These are phyloP conservation scores for Rhodotorula paludigena DNA, from an alignment of 768 basidiomycete species.

Conservation along the genomic window DNA sequence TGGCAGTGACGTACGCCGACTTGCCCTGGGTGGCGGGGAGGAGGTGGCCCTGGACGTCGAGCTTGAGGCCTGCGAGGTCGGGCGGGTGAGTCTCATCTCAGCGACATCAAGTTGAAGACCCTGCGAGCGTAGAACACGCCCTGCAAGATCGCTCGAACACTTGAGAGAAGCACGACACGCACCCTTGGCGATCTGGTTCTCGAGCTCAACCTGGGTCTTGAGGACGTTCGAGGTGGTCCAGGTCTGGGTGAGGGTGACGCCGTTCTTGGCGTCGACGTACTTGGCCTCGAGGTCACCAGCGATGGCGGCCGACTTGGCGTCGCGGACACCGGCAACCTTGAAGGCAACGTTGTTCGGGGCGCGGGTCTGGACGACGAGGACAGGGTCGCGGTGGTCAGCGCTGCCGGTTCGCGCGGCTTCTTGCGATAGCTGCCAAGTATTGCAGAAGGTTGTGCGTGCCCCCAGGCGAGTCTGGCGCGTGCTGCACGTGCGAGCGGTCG, in stretches of 20 bases:
- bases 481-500: neutral
- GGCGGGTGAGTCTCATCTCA: neutral
- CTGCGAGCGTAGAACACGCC: too few relatives aligned
- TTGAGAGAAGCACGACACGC: constrained; percentile 1
- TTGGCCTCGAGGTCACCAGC: constrained; percentile 91
- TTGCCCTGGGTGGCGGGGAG: constrained; percentile 80
- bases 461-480: constrained; percentile 45
- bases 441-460: neutral
- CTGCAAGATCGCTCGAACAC: too few relatives aligned
- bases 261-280: constrained; percentile 82
- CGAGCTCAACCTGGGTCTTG: constrained; percentile 84
- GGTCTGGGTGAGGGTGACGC: constrained; percentile 85
- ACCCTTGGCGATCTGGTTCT: constrained; percentile 91
- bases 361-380: constrained; percentile 40
- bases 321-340: constrained; percentile 80
- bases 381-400: neutral
- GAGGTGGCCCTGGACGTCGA: constrained; percentile 78
- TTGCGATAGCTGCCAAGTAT: too few relatives aligned
- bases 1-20: constrained; percentile 71
- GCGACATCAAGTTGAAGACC: too few relatives aligned
- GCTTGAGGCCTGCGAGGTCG: constrained; percentile 63
- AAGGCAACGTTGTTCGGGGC: constrained; percentile 74
- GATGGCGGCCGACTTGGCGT: constrained; percentile 69
- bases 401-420: too few relatives aligned
- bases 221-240: constrained; percentile 95